Percentiles rank a stretch among this genome's conserved stretches.
Evolutionary conservation across 306 rosid genomes (phyloP).

Genomic region (Hylodesmum podocarpum): DNA sequence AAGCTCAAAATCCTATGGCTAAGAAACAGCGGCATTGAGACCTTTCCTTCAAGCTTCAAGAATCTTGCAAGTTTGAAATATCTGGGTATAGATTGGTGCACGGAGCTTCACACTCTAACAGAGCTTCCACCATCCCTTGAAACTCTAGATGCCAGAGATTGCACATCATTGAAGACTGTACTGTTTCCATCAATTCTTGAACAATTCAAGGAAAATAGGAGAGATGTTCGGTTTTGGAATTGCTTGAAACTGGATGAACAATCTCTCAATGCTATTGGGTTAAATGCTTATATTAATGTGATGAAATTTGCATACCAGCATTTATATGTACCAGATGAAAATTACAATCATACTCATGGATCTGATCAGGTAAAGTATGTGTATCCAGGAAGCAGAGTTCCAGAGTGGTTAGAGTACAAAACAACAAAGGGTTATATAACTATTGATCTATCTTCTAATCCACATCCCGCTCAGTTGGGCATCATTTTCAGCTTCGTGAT

Average conservation of each 20-base stretch:
- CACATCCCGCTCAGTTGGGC: neutral
- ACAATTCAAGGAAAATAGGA: conserved; percentile 2
- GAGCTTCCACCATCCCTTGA: conserved; percentile 22
- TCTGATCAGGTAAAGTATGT: neutral
- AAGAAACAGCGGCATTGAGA: neutral
- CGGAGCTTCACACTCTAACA: neutral
- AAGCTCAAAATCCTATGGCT: neutral
- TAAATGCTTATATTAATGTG: neutral
- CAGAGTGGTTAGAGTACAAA: neutral
- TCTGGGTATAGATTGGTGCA: neutral
- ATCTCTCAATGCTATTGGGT: neutral
- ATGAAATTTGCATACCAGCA: neutral
- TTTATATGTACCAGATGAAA: neutral
- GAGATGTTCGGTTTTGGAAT: neutral
- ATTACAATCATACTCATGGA: neutral
- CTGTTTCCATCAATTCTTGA: neutral
- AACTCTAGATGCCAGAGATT: neutral
- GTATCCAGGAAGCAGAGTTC: neutral
- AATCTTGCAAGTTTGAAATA: neutral
- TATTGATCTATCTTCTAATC: conserved; percentile 23
- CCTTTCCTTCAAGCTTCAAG: neutral
- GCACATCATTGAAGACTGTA: neutral
- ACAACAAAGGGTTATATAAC: neutral
- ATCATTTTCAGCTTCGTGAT: conserved; percentile 9
- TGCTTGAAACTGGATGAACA: neutral